Evolutionary conservation across 1,284 basidiomycete genomes (phyloP), one percentile per base, ranked within the genome.

Genomic region (Malassezia globosa): DNA sequence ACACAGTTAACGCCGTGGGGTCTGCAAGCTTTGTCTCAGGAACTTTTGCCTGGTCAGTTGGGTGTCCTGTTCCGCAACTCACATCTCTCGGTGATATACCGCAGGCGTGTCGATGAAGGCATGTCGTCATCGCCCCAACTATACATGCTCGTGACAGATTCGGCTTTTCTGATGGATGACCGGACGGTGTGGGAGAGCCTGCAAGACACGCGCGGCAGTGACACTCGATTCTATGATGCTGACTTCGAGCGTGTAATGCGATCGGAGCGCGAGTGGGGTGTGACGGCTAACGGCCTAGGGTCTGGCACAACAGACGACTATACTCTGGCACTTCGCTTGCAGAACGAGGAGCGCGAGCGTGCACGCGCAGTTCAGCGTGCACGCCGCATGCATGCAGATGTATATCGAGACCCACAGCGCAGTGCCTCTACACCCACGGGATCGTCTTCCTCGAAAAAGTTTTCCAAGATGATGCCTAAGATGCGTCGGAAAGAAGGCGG

Each of bases 1-100:
- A 86, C 85, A 1, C 87, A 92, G 66, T 73, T 92, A 52, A 90
- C 87, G 0, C 90, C 89, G 62, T 78, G 85, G 43, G 88, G 76
- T 8, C 66, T 77, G n/a, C 74, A 73, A 34, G 66, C 69, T 3
- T 77, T 79, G 5, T 73, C 76, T 3, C 73, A 82, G 50, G 66
- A 51, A 51, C 58, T 54, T 35, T 23, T 42, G 2, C 56, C 59
- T 3, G 61, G 61, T n/a, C 72, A 79, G 3, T 79, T 85, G 22
- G 80, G 81, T 22, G 83, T 85, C 1, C 79, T 90, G 48, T 92
- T 90, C 76, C 81, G 88, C 50, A 87, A 82, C 72, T 86, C 85
- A 0, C 88, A 92, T 63, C 80, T 94, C 8, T 82, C 83, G 0
- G 87, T 90, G 4, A 75, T 94, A 0, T 85, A 87, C 76, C 59